phyloP scores from a whole-genome alignment of 345 rosid genomes.

The Populus pruinosa region DNA sequence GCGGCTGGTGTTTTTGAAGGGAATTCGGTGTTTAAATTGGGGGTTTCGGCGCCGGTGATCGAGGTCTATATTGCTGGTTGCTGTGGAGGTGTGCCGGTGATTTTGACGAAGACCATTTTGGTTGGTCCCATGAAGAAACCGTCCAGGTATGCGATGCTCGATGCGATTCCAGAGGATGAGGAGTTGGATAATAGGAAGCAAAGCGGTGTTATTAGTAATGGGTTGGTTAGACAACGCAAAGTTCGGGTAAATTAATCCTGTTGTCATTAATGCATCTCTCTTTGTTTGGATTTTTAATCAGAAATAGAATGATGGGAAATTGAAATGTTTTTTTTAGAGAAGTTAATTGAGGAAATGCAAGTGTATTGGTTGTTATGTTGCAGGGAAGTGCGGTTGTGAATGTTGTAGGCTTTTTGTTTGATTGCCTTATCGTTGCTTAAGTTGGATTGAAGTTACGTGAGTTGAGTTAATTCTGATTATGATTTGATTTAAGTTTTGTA shows the following conservation, averaged over 20 bases:
- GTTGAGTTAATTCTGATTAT: not conserved
- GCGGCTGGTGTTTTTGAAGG: slow-evolving; percentile 46
- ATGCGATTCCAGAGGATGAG: slow-evolving; percentile 86
- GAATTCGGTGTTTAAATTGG: slow-evolving; percentile 47
- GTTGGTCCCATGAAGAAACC: slow-evolving; percentile 67
- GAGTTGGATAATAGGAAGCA: slow-evolving; percentile 52
- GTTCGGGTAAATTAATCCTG: slow-evolving; percentile 39
- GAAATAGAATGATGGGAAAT: not conserved
- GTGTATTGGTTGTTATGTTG: not conserved
- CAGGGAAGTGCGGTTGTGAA: not conserved
- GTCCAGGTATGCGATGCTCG: slow-evolving; percentile 48
- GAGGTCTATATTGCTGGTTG: slow-evolving; percentile 92
- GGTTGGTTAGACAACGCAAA: slow-evolving; percentile 41
- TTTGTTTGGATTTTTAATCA: not conserved
- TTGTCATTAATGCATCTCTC: not conserved
- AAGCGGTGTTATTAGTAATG: slow-evolving; percentile 17
- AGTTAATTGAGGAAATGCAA: not conserved
- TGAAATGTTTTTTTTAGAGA: not conserved
- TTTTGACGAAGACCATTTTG: slow-evolving; percentile 71
- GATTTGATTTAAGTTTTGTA: not conserved
- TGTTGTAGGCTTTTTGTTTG: slow-evolving; percentile 1
- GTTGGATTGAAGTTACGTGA: not conserved
- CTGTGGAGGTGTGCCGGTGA: slow-evolving; percentile 80
- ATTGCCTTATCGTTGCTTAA: not conserved
- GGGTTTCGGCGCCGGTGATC: slow-evolving; percentile 59